phyloP scores from a whole-genome alignment of 2,329 filamentous ascomycete genomes.

The Penicillium concentricum region DNA sequence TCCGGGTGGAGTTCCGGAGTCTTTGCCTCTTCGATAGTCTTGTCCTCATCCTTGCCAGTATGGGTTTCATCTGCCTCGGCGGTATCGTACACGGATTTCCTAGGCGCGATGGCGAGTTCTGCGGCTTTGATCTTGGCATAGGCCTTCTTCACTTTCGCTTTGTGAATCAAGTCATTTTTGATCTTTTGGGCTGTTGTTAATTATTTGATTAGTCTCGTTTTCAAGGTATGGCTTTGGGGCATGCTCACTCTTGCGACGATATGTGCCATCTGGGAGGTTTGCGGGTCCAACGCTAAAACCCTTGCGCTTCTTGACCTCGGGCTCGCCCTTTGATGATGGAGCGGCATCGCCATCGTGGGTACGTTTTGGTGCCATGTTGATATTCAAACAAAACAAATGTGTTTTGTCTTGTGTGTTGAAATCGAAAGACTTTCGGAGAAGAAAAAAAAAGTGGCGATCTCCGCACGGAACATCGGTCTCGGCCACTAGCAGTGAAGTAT shows the following conservation, averaged over 20 bases:
- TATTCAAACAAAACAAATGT: not conserved
- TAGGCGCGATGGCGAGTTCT: conserved; percentile 42
- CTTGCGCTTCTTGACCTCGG: conserved; percentile 56
- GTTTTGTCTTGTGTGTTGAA: not conserved
- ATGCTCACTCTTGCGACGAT: conserved; percentile 70
- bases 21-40: conserved; percentile 26
- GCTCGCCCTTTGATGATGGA: conserved; percentile 29
- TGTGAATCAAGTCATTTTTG: conserved; percentile 83
- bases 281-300: conserved; percentile 86
- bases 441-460: conserved; percentile 20
- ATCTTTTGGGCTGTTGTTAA: conserved; percentile 71
- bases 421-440: conserved; percentile 4
- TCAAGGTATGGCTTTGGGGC: not conserved
- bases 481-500: not conserved
- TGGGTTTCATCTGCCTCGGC: conserved; percentile 29
- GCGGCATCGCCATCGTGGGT: conserved; percentile 48
- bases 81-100: conserved; percentile 35
- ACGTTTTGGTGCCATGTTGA: conserved; percentile 60
- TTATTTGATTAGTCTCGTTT: not conserved
- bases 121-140: conserved; percentile 82
- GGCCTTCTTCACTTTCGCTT: conserved; percentile 88
- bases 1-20: conserved; percentile 60
- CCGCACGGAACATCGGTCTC: conserved; percentile 12
- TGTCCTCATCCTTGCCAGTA: conserved; percentile 16
- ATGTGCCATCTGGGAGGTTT: conserved; percentile 85